phyloP scores from a whole-genome alignment of 352 stramenopile species.

The Phytophthora chlamydospora region DNA sequence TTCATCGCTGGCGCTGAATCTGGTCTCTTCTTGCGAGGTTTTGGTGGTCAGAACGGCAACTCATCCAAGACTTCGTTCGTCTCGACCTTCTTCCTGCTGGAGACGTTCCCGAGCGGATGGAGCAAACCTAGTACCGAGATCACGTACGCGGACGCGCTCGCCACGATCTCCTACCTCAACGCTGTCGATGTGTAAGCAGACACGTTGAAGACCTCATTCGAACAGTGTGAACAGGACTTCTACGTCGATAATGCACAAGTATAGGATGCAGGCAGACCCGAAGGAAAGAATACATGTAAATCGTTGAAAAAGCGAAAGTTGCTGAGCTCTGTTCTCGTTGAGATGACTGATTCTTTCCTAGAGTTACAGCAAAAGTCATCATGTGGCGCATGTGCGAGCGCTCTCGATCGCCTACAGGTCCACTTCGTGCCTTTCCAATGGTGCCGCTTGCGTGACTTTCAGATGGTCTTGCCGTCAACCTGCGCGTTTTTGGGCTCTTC shows the following conservation, averaged over 20 bases:
- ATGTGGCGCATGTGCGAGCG: not conserved
- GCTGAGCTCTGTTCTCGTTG: too few relatives aligned
- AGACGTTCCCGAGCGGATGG: conserved; percentile 18
- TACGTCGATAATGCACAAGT: too few relatives aligned
- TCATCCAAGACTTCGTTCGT: conserved; percentile 7
- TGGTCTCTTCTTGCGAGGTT: conserved; percentile 6
- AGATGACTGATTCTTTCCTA: too few relatives aligned
- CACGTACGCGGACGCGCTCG: conserved; percentile 12
- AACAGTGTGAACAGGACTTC: too few relatives aligned
- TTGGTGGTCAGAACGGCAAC: conserved; percentile 4
- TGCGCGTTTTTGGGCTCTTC: not conserved
- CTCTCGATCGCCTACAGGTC: not conserved
- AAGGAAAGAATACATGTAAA: too few relatives aligned
- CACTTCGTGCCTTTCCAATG: conserved; percentile 5
- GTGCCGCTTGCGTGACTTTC: conserved; percentile 2
- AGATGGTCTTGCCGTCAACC: not conserved
- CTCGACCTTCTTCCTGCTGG: conserved; percentile 21
- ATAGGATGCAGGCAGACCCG: too few relatives aligned
- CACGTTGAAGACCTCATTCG: too few relatives aligned
- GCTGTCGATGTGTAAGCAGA: conserved; percentile 3
- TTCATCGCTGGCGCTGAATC: conserved; percentile 11
- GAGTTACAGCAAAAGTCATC: not conserved
- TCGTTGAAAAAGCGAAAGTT: too few relatives aligned
- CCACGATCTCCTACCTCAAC: conserved; percentile 15
- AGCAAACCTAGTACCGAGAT: conserved; percentile 9